Base-by-base conservation (phyloP, 345 rosid species). In the Cardamine resedifolia region DNA sequence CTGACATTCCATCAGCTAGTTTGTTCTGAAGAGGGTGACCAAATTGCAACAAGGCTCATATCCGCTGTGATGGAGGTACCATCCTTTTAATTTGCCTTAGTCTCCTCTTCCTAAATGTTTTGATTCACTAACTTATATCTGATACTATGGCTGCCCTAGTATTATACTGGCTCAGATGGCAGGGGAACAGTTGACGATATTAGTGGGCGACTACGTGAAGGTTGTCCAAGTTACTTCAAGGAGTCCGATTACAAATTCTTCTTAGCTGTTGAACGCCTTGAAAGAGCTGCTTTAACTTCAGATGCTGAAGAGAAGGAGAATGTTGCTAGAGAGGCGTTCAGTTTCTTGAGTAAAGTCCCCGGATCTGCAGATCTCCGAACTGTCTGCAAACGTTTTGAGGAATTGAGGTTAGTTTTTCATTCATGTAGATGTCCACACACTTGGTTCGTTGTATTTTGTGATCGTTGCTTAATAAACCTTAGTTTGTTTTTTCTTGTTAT, bases 131-230 rank as follows among this genome's bases (percentile, higher is more conserved):
- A 56, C 24, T 51, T 61, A 28, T 77, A 64, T 51, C 10, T 63
- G 50, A 33, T 66, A 21, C 12, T 70, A 11, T 53, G 30, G 27
- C 72, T 78, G 52, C 78, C 66, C 73, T 92, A 95, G 99, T 87
- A 87, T 82, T 95, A 95, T 80, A 91, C 96, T 71, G 92, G 94
- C 74, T 92, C 92, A 49, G 98, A 90, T 86, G 99, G 98, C 70
- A 95, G 98, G 81, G 97, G 99, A 55, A 87, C 99, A 51, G 96
- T 95, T 63, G 94, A 95, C 79, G 99, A 95, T 72, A 83, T 95
- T 57, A 90, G 97, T 80, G 87, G 84, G 51, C 78, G 88, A 77
- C 76, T 95, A 51, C 84, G 84, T 14, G 98, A 91, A 77, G 97
- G 99, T 53, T 91, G 98, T 81, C 96, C 96, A 61, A 91, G 98